Evolutionary conservation across 2,329 filamentous ascomycete genomes (phyloP).

Genomic region (Colletotrichum siamense): DNA sequence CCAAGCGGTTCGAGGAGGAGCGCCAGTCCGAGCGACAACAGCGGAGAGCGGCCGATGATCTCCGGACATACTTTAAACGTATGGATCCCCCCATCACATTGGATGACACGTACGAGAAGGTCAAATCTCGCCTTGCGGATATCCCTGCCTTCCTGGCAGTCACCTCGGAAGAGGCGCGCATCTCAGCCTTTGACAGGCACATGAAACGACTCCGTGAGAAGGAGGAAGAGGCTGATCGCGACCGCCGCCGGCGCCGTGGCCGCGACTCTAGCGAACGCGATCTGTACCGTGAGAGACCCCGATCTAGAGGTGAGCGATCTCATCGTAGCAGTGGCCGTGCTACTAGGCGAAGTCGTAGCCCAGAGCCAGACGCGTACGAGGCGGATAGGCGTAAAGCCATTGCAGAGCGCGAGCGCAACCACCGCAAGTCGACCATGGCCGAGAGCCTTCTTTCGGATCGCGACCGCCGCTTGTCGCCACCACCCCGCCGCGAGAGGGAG

Average conservation of each 20-base stretch:
- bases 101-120: conserved; percentile 87
- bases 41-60: conserved; percentile 80
- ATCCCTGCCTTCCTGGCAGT: conserved; percentile 85
- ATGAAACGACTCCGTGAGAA: conserved; percentile 91
- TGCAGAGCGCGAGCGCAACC: conserved; percentile 91
- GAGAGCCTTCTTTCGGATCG: conserved; percentile 55
- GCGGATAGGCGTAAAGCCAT: conserved; percentile 93
- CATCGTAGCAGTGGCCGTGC: conserved; percentile 63
- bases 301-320: conserved; percentile 65
- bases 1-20: conserved; percentile 81
- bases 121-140: conserved; percentile 80
- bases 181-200: conserved; percentile 88
- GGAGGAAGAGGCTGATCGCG: conserved; percentile 80
- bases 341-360: conserved; percentile 77
- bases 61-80: conserved; percentile 87
- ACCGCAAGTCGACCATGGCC: conserved; percentile 79
- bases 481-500: conserved; percentile 41
- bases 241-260: conserved; percentile 64
- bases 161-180: conserved; percentile 81
- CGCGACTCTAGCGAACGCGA: conserved; percentile 58
- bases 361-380: conserved; percentile 94
- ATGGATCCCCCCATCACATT: conserved; percentile 82
- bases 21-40: conserved; percentile 85
- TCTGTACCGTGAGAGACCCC: conserved; percentile 64
- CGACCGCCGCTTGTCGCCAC: conserved; percentile 51